Percentiles rank a stretch among this genome's conserved stretches.
These are phyloP conservation scores for Trichophyton schoenleinii DNA, from an alignment of 2,329 filamentous ascomycete genomes.

Conservation along the genomic window DNA sequence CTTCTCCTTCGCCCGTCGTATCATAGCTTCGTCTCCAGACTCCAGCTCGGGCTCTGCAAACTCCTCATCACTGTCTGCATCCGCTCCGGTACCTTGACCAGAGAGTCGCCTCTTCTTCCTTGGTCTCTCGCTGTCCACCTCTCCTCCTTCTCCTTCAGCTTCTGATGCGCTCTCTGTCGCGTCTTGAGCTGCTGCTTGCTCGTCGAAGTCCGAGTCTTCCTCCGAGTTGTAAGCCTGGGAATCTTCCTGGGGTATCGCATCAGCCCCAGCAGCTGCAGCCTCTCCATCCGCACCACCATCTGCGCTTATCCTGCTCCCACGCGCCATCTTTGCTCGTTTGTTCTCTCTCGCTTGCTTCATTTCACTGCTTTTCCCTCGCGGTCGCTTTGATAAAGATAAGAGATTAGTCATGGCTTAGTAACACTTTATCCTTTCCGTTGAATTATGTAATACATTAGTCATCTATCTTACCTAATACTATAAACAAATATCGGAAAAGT, in stretches of 20 bases:
- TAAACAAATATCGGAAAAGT: too few relatives aligned
- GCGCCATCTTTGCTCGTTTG: background rate
- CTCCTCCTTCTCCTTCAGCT: slow-evolving; percentile 22
- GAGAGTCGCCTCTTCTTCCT: slow-evolving; percentile 28
- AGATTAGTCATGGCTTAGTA: background rate
- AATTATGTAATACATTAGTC: too few relatives aligned
- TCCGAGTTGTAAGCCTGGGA: slow-evolving; percentile 26
- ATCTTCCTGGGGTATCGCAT: background rate
- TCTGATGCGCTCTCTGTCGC: slow-evolving; percentile 17
- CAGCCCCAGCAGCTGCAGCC: background rate
- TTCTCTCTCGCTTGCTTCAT: background rate
- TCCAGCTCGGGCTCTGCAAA: slow-evolving; percentile 33
- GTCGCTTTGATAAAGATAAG: background rate
- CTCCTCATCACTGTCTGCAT: slow-evolving; percentile 11
- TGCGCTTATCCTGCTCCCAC: background rate
- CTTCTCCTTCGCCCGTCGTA: slow-evolving; percentile 35
- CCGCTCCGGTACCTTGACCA: slow-evolving; percentile 18
- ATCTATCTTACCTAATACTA: too few relatives aligned
- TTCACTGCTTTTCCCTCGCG: background rate
- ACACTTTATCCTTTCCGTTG: background rate
- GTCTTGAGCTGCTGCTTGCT: slow-evolving; percentile 21
- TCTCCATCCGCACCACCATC: background rate
- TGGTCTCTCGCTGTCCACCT: slow-evolving; percentile 16
- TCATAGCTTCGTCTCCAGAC: slow-evolving; percentile 46
- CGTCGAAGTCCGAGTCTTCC: slow-evolving; percentile 35